Percentiles rank a stretch among this genome's conserved stretches.
Conservation (phyloP, 2,329 filamentous ascomycete genomes). For the Exophiala oligosperma region DNA sequence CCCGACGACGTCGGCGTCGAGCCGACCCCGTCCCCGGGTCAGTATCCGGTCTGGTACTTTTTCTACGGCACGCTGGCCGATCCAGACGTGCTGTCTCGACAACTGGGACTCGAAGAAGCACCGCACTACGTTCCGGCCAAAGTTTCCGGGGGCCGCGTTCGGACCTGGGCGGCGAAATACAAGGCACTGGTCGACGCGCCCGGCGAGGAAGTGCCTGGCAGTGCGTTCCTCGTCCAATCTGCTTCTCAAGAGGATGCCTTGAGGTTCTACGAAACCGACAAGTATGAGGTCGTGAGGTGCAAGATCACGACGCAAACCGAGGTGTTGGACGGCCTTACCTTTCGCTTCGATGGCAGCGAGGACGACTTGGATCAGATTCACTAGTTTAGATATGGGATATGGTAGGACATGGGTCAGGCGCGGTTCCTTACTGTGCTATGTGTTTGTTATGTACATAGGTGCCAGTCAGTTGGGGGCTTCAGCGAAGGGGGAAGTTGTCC, state of each 20-base stretch:
- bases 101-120: slow-evolving; percentile 33
- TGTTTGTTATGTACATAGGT: too few relatives aligned
- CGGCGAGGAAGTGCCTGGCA: slow-evolving; percentile 30
- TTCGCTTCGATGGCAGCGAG: slow-evolving; percentile 11
- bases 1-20: slow-evolving; percentile 6
- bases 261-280: slow-evolving; percentile 39
- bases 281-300: slow-evolving; percentile 41
- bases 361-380: slow-evolving; percentile 2
- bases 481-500: too few relatives aligned
- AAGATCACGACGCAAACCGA: slow-evolving; percentile 29
- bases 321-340: slow-evolving; percentile 13
- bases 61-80: slow-evolving; percentile 44
- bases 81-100: slow-evolving; percentile 31
- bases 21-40: slow-evolving; percentile 28
- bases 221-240: slow-evolving; percentile 34
- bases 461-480: too few relatives aligned
- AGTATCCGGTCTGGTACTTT: slow-evolving; percentile 46
- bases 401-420: too few relatives aligned
- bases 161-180: slow-evolving; percentile 42
- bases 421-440: too few relatives aligned
- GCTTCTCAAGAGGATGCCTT: slow-evolving; percentile 37
- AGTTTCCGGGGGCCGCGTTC: slow-evolving; percentile 34
- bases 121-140: slow-evolving; percentile 32
- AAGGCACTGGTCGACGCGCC: slow-evolving; percentile 39
- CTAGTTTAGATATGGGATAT: too few relatives aligned